Percentiles rank a stretch among this genome's conserved stretches.
These are phyloP conservation scores for Prunus armeniaca DNA, from an alignment of 306 rosid species.

Conservation along the genomic window DNA sequence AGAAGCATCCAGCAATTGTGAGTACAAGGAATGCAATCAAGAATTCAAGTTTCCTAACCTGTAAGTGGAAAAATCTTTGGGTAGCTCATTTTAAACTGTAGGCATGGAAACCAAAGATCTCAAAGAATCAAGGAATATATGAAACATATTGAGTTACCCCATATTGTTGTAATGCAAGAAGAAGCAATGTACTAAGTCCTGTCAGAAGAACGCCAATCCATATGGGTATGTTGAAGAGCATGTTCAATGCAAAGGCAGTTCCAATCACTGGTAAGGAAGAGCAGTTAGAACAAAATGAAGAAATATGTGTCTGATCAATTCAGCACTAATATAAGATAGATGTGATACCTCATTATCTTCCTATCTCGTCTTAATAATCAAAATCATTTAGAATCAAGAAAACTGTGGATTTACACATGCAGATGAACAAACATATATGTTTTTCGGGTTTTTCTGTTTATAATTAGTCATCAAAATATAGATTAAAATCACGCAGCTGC, in stretches of 20 bases:
- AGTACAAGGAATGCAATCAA: conserved; percentile 81
- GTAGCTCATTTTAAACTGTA: background rate
- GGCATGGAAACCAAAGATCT: conserved; percentile 5
- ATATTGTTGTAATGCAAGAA: conserved; percentile 78
- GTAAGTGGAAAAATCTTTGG: conserved; percentile 18
- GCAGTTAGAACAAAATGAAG: background rate
- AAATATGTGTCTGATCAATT: background rate
- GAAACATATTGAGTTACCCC: conserved; percentile 61
- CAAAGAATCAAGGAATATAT: conserved; percentile 4
- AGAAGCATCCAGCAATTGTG: conserved; percentile 88
- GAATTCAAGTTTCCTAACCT: conserved; percentile 97
- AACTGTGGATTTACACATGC: background rate
- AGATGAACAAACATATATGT: background rate
- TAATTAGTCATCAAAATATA: background rate
- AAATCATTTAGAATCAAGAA: background rate
- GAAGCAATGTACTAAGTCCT: conserved; percentile 51
- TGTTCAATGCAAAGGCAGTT: conserved; percentile 63
- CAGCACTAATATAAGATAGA: background rate
- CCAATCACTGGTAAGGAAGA: conserved; percentile 48
- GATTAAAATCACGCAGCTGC: background rate
- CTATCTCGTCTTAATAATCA: background rate
- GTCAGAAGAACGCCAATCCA: conserved; percentile 63
- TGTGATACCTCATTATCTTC: background rate
- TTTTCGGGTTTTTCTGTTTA: background rate
- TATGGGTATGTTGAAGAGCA: conserved; percentile 56